These are phyloP conservation scores for Sugiyamaella smithiae DNA, from an alignment of 805 yeast species.

Conservation along the genomic window DNA sequence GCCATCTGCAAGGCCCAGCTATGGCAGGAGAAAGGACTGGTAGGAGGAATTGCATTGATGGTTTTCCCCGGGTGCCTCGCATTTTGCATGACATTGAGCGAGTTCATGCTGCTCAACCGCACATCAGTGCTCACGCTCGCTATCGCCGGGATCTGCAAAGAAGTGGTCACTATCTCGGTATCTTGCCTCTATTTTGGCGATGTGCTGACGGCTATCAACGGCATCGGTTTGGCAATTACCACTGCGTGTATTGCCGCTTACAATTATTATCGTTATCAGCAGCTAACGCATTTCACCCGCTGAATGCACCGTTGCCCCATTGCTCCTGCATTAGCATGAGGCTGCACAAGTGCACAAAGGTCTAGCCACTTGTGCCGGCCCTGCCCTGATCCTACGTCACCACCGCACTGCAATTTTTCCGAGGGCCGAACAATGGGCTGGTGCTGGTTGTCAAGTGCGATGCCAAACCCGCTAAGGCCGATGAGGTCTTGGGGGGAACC, in stretches of 20 bases:
- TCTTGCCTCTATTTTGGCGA: constrained; percentile 71
- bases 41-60: constrained; percentile 55
- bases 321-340: background rate
- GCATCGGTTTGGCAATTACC: constrained; percentile 71
- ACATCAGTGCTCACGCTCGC: constrained; percentile 84
- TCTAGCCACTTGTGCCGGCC: background rate
- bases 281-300: background rate
- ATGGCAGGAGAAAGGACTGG: constrained; percentile 62
- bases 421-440: too few species aligned
- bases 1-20: constrained; percentile 52
- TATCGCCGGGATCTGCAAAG: constrained; percentile 91
- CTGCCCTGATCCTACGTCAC: background rate
- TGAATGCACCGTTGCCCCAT: background rate
- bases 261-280: constrained; percentile 43
- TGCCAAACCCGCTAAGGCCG: too few species aligned
- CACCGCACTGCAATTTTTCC: too few species aligned
- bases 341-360: background rate
- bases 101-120: constrained; percentile 74
- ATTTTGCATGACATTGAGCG: constrained; percentile 79
- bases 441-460: too few species aligned
- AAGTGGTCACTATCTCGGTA: constrained; percentile 72
- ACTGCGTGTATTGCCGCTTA: constrained; percentile 79
- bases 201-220: constrained; percentile 59
- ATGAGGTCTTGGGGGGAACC: too few species aligned
- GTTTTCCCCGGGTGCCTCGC: constrained; percentile 83